Evolutionary conservation across 495 filamentous ascomycete species (phyloP).

Genomic region (Symbiotaphrina buchneri): DNA sequence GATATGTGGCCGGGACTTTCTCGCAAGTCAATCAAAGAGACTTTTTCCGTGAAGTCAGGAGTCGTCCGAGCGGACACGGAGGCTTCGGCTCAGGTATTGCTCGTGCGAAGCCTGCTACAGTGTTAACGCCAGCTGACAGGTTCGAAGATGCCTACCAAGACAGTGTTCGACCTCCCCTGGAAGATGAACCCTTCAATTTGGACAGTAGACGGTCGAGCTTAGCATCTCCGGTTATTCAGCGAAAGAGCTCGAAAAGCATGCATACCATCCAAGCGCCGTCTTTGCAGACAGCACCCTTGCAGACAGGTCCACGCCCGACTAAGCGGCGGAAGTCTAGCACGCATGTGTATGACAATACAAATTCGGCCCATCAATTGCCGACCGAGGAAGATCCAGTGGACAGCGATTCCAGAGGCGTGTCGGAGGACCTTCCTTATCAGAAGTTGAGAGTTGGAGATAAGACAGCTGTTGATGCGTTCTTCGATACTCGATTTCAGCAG

Average conservation of each 20-base stretch:
- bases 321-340: constrained; percentile 4
- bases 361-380: neutral
- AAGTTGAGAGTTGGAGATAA: constrained; percentile 1
- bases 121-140: neutral
- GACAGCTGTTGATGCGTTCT: constrained; percentile 20
- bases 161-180: too few relatives aligned
- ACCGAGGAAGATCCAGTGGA: constrained; percentile 2
- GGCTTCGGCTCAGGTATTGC: neutral
- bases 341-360: neutral
- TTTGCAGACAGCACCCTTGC: too few relatives aligned
- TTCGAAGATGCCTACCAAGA: constrained; percentile 1
- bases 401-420: constrained; percentile 1
- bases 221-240: neutral
- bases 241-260: neutral
- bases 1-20: neutral
- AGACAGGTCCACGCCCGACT: neutral
- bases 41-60: too few relatives aligned
- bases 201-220: constrained; percentile 1
- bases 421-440: neutral
- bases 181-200: neutral
- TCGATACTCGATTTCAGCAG: constrained; percentile 36
- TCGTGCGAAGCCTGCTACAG: neutral
- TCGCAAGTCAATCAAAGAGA: too few relatives aligned
- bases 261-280: too few relatives aligned
- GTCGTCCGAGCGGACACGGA: neutral